phyloP scores from a whole-genome alignment of 2,329 filamentous ascomycete genomes.

The Paecilomyces variotii region DNA sequence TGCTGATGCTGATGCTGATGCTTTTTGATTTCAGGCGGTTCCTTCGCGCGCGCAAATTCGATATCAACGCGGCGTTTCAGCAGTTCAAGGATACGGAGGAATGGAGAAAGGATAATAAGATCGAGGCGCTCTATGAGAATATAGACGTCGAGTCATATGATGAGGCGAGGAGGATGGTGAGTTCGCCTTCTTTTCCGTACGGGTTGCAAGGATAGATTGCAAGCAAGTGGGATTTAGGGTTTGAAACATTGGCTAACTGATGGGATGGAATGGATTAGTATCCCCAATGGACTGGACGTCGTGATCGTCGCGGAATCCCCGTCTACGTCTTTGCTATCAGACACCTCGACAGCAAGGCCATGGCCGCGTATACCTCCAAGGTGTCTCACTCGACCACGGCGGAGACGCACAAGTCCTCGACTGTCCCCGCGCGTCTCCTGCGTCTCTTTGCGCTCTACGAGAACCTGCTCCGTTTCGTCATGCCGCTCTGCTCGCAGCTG shows the following conservation, averaged over 20 bases:
- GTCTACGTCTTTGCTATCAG: constrained; percentile 86
- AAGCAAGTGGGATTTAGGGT: too few relatives aligned
- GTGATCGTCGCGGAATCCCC: constrained; percentile 84
- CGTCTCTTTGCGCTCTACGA: constrained; percentile 91
- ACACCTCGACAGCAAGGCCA: constrained; percentile 72
- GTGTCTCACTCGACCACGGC: constrained; percentile 43
- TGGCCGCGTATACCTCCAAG: constrained; percentile 62
- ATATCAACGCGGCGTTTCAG: constrained; percentile 64
- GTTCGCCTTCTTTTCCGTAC: constrained; percentile 15
- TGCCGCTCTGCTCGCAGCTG: constrained; percentile 75
- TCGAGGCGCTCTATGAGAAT: constrained; percentile 73
- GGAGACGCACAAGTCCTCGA: constrained; percentile 50
- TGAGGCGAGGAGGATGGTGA: constrained; percentile 62
- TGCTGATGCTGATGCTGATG: constrained; percentile 1
- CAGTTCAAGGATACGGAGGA: constrained; percentile 86
- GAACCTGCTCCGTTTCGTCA: constrained; percentile 77
- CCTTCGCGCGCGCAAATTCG: constrained; percentile 75
- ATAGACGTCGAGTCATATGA: constrained; percentile 83
- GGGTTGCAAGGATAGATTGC: background rate
- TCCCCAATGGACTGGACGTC: constrained; percentile 87
- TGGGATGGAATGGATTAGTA: constrained; percentile 49
- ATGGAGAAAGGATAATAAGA: constrained; percentile 72
- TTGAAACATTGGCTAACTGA: background rate
- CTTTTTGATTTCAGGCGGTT: constrained; percentile 54
- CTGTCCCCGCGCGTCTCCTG: constrained; percentile 62